Base-by-base conservation (phyloP, 139 green algal species). In the Diplosphaera chodatii region DNA sequence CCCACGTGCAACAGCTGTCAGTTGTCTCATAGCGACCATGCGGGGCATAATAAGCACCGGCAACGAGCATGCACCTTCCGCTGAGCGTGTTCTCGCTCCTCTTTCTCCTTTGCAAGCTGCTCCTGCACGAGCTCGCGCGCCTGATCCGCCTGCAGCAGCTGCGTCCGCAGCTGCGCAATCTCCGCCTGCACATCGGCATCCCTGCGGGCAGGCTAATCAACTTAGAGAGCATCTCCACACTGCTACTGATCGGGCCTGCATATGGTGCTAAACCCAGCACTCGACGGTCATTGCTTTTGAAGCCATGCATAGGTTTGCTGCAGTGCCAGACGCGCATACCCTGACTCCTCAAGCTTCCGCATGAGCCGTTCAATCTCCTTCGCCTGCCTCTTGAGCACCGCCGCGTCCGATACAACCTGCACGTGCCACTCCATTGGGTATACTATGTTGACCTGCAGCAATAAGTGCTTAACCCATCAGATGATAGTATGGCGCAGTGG, bases 341-440 rank as follows among this genome's bases (percentile, higher is more conserved):
- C 40, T 83, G 66, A 70, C 69, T 59, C 88, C n/a, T n/a, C 82
- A 48, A 91, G 71, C 74, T 88, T 81, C 48, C 63, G 76, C 0
- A 80, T 78, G 66, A 91, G 74, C 68, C 90, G 82, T 77, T 92
- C 85, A 34, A 92, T 83, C 72, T 92, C 82, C 40, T 74, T 80
- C 40, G 92, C 84, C 78, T 98, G 94, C 1, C 93, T 83, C 80
- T 97, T 96, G 15, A 98, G 79, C 48, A 94, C 75, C 4, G 85
- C 85, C 0, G 89, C 89, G 70, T 96, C 89, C 5, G 77, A 86
- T 67, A 94, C 77, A 66, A 96, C 68, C 48, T 59, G 48, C 48
- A 48, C 8, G 37, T 48, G 8, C 34, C 18, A 23, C 34, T 33
- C 28, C 4, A 59, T 1, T 32, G 1, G 6, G 33, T 34, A 59